A percentile compares a stretch with the other conserved stretches of the same genome.
Conservation (phyloP, 2,329 filamentous ascomycete genomes). For the Pseudogymnoascus sp. region DNA sequence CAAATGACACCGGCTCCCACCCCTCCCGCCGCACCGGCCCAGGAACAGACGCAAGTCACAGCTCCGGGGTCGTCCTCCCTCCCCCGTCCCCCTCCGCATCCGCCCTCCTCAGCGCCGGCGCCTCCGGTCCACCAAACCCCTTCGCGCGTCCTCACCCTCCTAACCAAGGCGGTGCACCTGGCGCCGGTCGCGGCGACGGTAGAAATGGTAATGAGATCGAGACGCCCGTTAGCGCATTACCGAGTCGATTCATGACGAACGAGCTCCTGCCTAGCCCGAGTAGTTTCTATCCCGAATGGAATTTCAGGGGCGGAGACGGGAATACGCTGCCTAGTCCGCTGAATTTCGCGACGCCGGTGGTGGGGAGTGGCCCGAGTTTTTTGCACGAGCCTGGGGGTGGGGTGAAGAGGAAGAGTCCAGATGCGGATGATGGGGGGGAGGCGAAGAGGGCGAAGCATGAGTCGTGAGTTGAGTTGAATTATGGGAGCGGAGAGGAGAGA, state of each 20-base stretch:
- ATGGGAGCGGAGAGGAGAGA: neutral
- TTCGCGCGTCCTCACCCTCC: slow-evolving; percentile 84
- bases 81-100: slow-evolving; percentile 78
- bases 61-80: slow-evolving; percentile 70
- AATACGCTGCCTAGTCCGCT: slow-evolving; percentile 88
- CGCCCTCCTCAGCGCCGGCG: slow-evolving; percentile 79
- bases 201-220: slow-evolving; percentile 49
- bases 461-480: neutral
- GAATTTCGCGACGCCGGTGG: slow-evolving; percentile 79
- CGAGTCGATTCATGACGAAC: slow-evolving; percentile 81
- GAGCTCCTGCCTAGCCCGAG: slow-evolving; percentile 85
- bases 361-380: slow-evolving; percentile 54
- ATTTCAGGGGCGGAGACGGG: slow-evolving; percentile 60
- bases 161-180: slow-evolving; percentile 36
- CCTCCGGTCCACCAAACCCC: slow-evolving; percentile 86
- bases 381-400: slow-evolving; percentile 13
- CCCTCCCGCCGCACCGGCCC: slow-evolving; percentile 17
- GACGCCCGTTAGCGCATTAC: slow-evolving; percentile 88
- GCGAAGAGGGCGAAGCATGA: slow-evolving; percentile 23
- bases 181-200: slow-evolving; percentile 26
- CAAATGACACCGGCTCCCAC: slow-evolving; percentile 20
- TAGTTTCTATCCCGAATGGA: slow-evolving; percentile 89
- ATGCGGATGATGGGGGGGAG: slow-evolving; percentile 21
- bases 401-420: slow-evolving; percentile 25
- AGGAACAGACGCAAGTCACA: slow-evolving; percentile 38